Conservation (phyloP, 1,284 basidiomycete genomes). For the Cryptococcus sp. region DNA sequence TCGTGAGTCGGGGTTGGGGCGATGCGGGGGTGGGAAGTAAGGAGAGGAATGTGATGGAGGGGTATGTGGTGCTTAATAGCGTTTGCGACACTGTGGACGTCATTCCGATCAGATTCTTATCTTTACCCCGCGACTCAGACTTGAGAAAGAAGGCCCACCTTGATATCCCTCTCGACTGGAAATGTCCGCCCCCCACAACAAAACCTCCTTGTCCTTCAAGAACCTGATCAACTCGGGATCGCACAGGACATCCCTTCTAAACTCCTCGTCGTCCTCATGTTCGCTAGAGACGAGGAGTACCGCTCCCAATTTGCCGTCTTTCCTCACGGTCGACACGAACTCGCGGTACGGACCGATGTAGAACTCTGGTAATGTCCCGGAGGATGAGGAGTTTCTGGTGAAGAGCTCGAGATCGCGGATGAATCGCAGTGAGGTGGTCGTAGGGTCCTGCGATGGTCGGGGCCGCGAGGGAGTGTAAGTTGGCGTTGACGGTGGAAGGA, state of each 20-base stretch:
- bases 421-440: constrained; percentile 35
- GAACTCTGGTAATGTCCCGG: constrained; percentile 69
- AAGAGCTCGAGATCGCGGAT: constrained; percentile 45
- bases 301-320: constrained; percentile 72
- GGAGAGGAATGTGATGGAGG: constrained; percentile 86
- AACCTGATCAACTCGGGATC: constrained; percentile 68
- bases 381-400: constrained; percentile 33
- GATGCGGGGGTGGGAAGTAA: constrained; percentile 66
- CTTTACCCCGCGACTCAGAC: background rate
- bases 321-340: constrained; percentile 69
- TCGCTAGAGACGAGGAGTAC: constrained; percentile 85
- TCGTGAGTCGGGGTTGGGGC: constrained; percentile 63
- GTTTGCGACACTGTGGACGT: constrained; percentile 72
- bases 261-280: constrained; percentile 83
- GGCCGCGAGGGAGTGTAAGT: constrained; percentile 5
- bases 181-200: constrained; percentile 85
- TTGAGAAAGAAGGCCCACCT: constrained; percentile 57
- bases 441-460: constrained; percentile 34
- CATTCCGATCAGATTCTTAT: background rate
- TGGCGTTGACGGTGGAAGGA: constrained; percentile 42
- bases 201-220: constrained; percentile 68
- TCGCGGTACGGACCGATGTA: constrained; percentile 79
- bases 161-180: constrained; percentile 79
- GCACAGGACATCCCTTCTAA: constrained; percentile 81
- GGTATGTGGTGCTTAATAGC: constrained; percentile 84